phyloP scores from a whole-genome alignment of 2,329 filamentous ascomycete genomes.

The Diaporthe humulicola region DNA sequence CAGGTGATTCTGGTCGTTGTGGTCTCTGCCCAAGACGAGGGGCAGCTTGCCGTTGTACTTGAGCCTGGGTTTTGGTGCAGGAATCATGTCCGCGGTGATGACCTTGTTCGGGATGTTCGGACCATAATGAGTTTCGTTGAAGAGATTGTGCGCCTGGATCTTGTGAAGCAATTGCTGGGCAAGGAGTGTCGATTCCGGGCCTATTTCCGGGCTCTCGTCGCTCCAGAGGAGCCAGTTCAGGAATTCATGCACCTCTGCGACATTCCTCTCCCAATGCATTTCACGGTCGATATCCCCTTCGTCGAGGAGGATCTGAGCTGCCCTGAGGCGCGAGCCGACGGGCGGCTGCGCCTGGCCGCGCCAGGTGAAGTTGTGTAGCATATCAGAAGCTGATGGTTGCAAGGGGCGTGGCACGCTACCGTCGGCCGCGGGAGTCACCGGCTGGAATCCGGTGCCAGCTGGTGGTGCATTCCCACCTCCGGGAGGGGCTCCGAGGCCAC shows the following conservation, averaged over 20 bases:
- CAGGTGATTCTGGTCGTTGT: background rate
- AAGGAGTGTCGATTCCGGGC: constrained; percentile 43
- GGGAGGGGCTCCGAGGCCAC: no score
- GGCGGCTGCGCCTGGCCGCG: constrained; percentile 49
- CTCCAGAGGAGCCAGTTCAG: constrained; percentile 43
- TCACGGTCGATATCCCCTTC: constrained; percentile 62
- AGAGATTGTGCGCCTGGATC: constrained; percentile 51
- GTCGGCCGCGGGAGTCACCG: background rate
- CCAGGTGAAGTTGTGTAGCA: background rate
- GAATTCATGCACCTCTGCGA: constrained; percentile 54
- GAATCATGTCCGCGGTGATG: constrained; percentile 41
- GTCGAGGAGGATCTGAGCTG: constrained; percentile 59
- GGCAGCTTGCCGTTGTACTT: constrained; percentile 35
- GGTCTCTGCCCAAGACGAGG: constrained; percentile 51
- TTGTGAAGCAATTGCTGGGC: constrained; percentile 50
- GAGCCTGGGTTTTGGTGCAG: constrained; percentile 47
- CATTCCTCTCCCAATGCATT: constrained; percentile 54
- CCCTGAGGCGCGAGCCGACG: constrained; percentile 48
- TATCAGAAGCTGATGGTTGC: background rate
- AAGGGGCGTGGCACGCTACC: background rate
- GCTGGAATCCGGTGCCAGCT: background rate
- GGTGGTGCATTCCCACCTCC: no score
- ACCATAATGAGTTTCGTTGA: constrained; percentile 53
- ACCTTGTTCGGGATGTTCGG: constrained; percentile 47
- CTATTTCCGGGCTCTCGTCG: constrained; percentile 24